Percentiles rank a stretch among this genome's conserved stretches.
Conservation (phyloP, 2,329 filamentous ascomycete species). For the Hysterium pulicare region DNA sequence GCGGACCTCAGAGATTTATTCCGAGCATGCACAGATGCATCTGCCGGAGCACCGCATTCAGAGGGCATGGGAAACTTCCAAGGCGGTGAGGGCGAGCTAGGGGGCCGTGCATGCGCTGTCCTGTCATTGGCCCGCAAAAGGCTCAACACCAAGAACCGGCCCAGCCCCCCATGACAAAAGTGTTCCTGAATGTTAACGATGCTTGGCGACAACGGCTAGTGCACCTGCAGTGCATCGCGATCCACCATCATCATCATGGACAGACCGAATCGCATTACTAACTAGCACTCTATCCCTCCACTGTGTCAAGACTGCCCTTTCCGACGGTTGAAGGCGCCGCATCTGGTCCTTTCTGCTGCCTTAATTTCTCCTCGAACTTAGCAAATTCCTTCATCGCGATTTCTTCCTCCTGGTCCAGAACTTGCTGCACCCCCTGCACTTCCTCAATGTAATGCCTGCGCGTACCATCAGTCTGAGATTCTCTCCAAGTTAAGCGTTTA, state of each 20-base stretch:
- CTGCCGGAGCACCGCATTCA: no score
- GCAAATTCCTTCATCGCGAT: conserved; percentile 83
- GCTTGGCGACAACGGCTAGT: no score
- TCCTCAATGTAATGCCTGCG: conserved; percentile 73
- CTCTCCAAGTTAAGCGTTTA: conserved; percentile 2
- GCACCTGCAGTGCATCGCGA: no score
- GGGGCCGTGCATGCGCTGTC: neutral
- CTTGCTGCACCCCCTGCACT: conserved; percentile 86
- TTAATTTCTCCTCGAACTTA: conserved; percentile 86
- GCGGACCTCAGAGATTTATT: no score
- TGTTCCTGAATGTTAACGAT: no score
- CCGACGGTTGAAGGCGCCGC: conserved; percentile 49
- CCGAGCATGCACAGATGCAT: no score
- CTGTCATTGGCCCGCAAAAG: conserved; percentile 1
- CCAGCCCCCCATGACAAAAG: neutral
- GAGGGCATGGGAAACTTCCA: neutral
- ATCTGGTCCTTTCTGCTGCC: conserved; percentile 54
- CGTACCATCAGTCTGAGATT: conserved; percentile 14
- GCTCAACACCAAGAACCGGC: conserved; percentile 2
- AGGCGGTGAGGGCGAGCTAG: neutral
- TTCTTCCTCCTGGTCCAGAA: conserved; percentile 89
- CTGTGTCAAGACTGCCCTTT: conserved; percentile 53
- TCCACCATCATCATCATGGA: no score
- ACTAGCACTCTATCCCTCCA: conserved; percentile 23
- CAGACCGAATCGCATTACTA: no score